These are phyloP conservation scores for Cyathus striatus DNA, from an alignment of 768 basidiomycete genomes.

Conservation along the genomic window DNA sequence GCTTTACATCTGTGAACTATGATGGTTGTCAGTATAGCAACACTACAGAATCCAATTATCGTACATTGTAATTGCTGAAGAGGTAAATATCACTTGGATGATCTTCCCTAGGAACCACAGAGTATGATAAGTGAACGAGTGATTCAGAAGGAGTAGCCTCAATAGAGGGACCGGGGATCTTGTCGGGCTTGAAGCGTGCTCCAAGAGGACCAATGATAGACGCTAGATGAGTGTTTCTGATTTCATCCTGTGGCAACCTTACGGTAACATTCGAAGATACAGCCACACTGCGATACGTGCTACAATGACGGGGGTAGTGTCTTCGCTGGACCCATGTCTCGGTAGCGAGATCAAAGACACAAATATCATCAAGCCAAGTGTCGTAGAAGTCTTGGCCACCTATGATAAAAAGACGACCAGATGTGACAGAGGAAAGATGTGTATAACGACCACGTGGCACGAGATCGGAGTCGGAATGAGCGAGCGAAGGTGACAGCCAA, in stretches of 20 bases:
- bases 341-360: constrained; percentile 75
- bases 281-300: constrained; percentile 92
- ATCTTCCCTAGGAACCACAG: constrained; percentile 63
- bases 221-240: constrained; percentile 30
- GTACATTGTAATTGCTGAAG: constrained; percentile 94
- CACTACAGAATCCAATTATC: no score
- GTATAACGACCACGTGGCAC: constrained; percentile 88
- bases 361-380: constrained; percentile 90
- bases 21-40: constrained; percentile 6
- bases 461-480: constrained; percentile 37
- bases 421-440: constrained; percentile 84
- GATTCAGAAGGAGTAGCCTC: constrained; percentile 56
- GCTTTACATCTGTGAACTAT: constrained; percentile 91
- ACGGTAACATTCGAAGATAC: constrained; percentile 68
- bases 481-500: constrained; percentile 58
- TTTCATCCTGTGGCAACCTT: constrained; percentile 63
- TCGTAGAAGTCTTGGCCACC: constrained; percentile 95
- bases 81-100: constrained; percentile 84
- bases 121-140: constrained; percentile 72
- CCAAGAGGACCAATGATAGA: constrained; percentile 50
- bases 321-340: constrained; percentile 77
- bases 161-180: constrained; percentile 27
- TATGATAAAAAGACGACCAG: constrained; percentile 83
- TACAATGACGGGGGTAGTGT: constrained; percentile 88
- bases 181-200: constrained; percentile 50